Evolutionary conservation across 441 rosid genomes (phyloP).

Genomic region (Jatropha podagrica): DNA sequence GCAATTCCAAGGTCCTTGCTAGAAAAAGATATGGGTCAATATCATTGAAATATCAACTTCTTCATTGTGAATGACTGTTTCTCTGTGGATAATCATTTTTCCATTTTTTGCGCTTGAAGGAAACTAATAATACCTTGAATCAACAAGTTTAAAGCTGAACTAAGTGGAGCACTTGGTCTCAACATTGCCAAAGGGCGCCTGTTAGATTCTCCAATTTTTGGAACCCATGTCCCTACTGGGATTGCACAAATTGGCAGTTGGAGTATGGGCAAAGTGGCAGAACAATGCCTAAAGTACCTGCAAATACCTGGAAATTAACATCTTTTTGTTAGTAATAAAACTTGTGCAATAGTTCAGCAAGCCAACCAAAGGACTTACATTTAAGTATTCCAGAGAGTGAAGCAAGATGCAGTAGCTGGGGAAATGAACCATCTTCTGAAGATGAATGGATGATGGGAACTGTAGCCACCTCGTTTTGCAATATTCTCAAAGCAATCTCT

Average conservation of each 20-base stretch:
- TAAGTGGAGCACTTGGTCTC: conserved; percentile 58
- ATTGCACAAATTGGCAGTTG: conserved; percentile 53
- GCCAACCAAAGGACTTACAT: conserved; percentile 42
- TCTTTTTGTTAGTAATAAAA: conserved; percentile 31
- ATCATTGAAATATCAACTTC: neutral
- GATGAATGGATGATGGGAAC: conserved; percentile 60
- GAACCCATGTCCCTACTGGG: conserved; percentile 60
- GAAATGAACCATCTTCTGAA: conserved; percentile 59
- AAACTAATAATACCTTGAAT: conserved; percentile 47
- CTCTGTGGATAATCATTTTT: neutral
- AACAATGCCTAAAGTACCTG: conserved; percentile 59
- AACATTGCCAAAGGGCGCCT: conserved; percentile 55
- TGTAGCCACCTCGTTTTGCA: conserved; percentile 54
- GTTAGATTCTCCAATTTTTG: conserved; percentile 55
- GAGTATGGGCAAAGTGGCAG: conserved; percentile 51
- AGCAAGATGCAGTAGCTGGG: conserved; percentile 64
- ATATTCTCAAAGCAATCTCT: conserved; percentile 51
- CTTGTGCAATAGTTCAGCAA: neutral
- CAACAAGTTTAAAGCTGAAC: conserved; percentile 55
- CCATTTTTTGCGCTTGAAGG: neutral
- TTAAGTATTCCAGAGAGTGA: conserved; percentile 60
- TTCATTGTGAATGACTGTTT: neutral
- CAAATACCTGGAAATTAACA: conserved; percentile 51
- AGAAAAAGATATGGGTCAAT: too few relatives aligned
- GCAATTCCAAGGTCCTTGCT: too few relatives aligned